These are phyloP conservation scores for Magnolia changhungtana DNA, from an alignment of 164 flowering plant species.

Conservation along the genomic window DNA sequence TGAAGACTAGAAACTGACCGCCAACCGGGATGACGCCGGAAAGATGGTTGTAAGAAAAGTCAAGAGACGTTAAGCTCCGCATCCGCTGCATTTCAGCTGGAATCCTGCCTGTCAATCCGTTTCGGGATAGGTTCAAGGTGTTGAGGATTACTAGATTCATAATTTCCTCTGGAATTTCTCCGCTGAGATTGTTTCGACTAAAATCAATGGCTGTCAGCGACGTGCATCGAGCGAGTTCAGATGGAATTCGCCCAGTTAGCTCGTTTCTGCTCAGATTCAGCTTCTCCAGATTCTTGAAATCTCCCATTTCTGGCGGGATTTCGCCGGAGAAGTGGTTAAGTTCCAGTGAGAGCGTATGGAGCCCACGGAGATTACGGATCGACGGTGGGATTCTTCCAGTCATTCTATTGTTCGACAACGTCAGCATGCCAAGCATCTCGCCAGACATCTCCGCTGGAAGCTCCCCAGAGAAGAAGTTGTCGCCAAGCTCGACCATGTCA, in stretches of 20 bases:
- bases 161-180: conserved; percentile 49
- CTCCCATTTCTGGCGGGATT: conserved; percentile 54
- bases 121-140: conserved; percentile 55
- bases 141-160: conserved; percentile 32
- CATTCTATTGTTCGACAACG: conserved; percentile 50
- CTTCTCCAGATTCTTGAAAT: conserved; percentile 32
- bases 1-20: conserved; percentile 65
- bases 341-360: conserved; percentile 47
- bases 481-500: conserved; percentile 43
- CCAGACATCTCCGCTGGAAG: conserved; percentile 58
- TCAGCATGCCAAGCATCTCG: conserved; percentile 27
- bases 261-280: conserved; percentile 52
- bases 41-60: conserved; percentile 67
- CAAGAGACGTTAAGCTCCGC: conserved; percentile 61
- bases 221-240: conserved; percentile 25
- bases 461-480: conserved; percentile 67
- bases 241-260: conserved; percentile 61
- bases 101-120: conserved; percentile 52
- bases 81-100: conserved; percentile 53
- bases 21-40: conserved; percentile 54
- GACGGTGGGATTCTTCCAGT: conserved; percentile 62
- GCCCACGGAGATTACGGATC: conserved; percentile 38
- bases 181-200: conserved; percentile 53
- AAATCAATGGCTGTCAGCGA: conserved; percentile 53
- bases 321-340: conserved; percentile 50